These are phyloP conservation scores for Chlorella vulgaris DNA, from an alignment of 139 green algal genomes.

Conservation along the genomic window DNA sequence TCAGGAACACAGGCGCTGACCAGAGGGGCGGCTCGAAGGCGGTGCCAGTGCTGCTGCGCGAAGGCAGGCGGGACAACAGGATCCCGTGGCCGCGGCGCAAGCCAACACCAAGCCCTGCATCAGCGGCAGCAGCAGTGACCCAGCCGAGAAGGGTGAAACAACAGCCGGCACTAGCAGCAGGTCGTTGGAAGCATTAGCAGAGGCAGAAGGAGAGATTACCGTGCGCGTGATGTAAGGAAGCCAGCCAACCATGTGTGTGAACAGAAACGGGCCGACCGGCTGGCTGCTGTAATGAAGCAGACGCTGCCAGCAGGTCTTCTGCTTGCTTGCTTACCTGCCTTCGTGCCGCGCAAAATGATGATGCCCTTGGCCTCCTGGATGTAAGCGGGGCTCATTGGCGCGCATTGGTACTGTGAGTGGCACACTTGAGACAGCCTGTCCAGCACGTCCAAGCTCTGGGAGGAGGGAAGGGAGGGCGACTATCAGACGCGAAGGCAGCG, in stretches of 20 bases:
- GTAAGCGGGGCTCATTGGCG: neutral
- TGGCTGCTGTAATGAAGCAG: neutral
- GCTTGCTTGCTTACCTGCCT: neutral
- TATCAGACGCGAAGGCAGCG: neutral
- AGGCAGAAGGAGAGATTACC: too few relatives aligned
- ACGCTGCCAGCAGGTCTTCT: too few relatives aligned
- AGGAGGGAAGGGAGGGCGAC: neutral
- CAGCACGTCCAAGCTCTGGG: neutral
- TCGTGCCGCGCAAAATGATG: slow-evolving; percentile 9
- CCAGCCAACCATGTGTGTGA: neutral
- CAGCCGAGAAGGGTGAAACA: too few relatives aligned
- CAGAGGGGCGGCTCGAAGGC: slow-evolving; percentile 2
- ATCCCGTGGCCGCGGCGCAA: neutral
- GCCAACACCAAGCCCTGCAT: slow-evolving; percentile 3
- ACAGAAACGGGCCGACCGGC: neutral
- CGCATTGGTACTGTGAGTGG: neutral
- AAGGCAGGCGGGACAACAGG: slow-evolving; percentile 10
- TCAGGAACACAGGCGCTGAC: slow-evolving; percentile 8
- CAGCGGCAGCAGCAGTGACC: too few relatives aligned
- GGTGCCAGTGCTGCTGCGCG: neutral
- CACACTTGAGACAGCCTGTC: neutral
- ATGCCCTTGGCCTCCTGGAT: slow-evolving; percentile 6
- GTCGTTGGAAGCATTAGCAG: too few relatives aligned
- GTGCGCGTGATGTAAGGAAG: too few relatives aligned
- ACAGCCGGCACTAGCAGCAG: too few relatives aligned